Base-by-base conservation (phyloP, 257 asterid genomes). In the Solanum microdontum region DNA sequence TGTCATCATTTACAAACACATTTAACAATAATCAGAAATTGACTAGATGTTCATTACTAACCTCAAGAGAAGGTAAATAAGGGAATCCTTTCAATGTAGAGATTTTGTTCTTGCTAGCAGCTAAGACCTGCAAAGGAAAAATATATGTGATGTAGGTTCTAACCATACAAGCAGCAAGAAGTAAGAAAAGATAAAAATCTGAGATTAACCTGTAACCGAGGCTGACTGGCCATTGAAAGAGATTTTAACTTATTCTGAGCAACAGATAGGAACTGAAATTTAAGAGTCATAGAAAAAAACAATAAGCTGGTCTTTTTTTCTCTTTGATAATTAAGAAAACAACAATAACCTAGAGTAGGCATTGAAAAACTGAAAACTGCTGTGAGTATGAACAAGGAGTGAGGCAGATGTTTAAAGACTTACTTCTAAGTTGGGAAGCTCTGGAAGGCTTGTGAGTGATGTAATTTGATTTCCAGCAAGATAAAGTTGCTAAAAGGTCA, bases 391-490 rank as follows among this genome's bases (percentile, higher is more conserved):
- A 77, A 14, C 62, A 87, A 87, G 36, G 60, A 76, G 55, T 80
- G 74, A 33, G 83, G 88, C 45, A 87, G 69, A 77, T 8, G 72
- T 87, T n/a, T 26, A 77, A 84, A 86, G 87, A 84, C 89, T 90
- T 89, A 97, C 99, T 98, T 97, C 99, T 96, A 97, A 92, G 90
- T 97, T 97, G 39, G 99, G 98, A 87, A 97, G 99, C 93, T 95
- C 99, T 1, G 99, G 99, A 92, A 97, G 99, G 91, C 99, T 95
- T 91, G 88, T 90, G 91, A 97, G 90, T 84, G 99, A 97, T 40
- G 98, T 93, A 90, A 97, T 94, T 90, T 97, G 98, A 89, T 97
- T 97, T 88, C 99, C 99, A 87, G 99, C 99, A 87, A 97, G 98
- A 91, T 97, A 97, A 26, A 97, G 99, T 97, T 97, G 99, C 99